A percentile compares a stretch with the other conserved stretches of the same genome.
These are phyloP conservation scores for Vigna mungo DNA, from an alignment of 306 rosid species.

Conservation along the genomic window DNA sequence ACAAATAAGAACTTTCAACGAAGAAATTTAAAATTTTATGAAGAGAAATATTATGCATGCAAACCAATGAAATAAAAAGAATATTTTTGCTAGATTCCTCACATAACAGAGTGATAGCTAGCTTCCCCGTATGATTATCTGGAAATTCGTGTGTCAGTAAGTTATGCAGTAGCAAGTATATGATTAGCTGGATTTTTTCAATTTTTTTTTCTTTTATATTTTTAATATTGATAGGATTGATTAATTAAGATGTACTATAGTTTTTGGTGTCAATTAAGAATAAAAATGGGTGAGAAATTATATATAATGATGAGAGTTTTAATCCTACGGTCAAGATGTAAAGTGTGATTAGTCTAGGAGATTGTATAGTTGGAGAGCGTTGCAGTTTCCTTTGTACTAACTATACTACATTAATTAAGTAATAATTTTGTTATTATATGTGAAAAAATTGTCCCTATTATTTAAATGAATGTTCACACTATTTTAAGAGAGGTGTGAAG, in stretches of 20 bases:
- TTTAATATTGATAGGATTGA: too few species aligned
- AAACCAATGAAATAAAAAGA: background rate
- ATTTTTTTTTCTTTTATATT: too few species aligned
- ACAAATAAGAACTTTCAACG: background rate
- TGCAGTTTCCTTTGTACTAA: background rate
- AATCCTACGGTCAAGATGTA: too few species aligned
- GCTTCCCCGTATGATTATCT: too few species aligned
- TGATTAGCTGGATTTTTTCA: too few species aligned
- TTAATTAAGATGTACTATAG: too few species aligned
- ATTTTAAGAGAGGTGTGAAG: background rate
- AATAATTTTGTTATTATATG: background rate
- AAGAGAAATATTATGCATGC: slow-evolving; percentile 5
- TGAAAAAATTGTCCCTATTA: background rate
- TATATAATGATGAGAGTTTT: too few species aligned
- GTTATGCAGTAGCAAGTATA: too few species aligned
- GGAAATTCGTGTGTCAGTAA: too few species aligned
- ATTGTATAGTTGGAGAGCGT: too few species aligned
- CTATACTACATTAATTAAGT: too few species aligned
- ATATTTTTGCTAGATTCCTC: background rate
- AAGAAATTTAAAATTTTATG: background rate
- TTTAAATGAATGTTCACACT: background rate
- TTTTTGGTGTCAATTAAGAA: background rate
- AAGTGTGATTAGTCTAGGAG: too few species aligned
- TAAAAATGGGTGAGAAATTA: background rate
- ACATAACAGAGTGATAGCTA: background rate